A percentile compares a stretch with the other conserved stretches of the same genome.
Conservation (phyloP, 2,329 filamentous ascomycete species). For the Penicillium crustosum region DNA sequence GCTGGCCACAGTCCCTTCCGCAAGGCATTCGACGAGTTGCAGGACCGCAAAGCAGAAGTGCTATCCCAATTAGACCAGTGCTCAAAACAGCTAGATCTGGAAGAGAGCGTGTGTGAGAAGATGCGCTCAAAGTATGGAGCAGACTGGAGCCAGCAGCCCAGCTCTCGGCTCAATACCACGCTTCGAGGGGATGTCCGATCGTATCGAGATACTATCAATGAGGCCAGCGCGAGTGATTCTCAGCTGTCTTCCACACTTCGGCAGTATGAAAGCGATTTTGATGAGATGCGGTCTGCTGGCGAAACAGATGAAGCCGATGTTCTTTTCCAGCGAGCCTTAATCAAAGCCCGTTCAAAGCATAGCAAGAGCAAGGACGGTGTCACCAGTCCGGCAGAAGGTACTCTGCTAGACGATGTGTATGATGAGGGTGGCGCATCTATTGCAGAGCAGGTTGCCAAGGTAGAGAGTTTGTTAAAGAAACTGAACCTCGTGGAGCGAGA, state of each 20-base stretch:
- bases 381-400: slow-evolving; percentile 68
- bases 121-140: slow-evolving; percentile 96
- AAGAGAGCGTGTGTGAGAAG: slow-evolving; percentile 97
- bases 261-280: slow-evolving; percentile 84
- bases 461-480: slow-evolving; percentile 89
- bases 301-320: slow-evolving; percentile 84
- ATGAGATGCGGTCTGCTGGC: slow-evolving; percentile 89
- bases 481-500: slow-evolving; percentile 90
- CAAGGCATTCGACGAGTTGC: slow-evolving; percentile 74
- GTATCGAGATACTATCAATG: slow-evolving; percentile 84
- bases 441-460: slow-evolving; percentile 80
- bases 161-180: slow-evolving; percentile 82
- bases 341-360: slow-evolving; percentile 65
- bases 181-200: slow-evolving; percentile 82
- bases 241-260: slow-evolving; percentile 80
- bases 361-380: slow-evolving; percentile 61
- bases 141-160: slow-evolving; percentile 97
- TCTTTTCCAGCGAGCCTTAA: slow-evolving; percentile 82
- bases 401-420: slow-evolving; percentile 88
- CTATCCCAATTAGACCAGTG: slow-evolving; percentile 72
- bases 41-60: slow-evolving; percentile 74
- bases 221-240: slow-evolving; percentile 81
- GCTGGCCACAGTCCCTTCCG: slow-evolving; percentile 79
- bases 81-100: slow-evolving; percentile 88
- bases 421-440: slow-evolving; percentile 77